A percentile compares a stretch with the other conserved stretches of the same genome.
These are phyloP conservation scores for Tylopilus subfusipes DNA, from an alignment of 768 basidiomycete species.

Conservation along the genomic window DNA sequence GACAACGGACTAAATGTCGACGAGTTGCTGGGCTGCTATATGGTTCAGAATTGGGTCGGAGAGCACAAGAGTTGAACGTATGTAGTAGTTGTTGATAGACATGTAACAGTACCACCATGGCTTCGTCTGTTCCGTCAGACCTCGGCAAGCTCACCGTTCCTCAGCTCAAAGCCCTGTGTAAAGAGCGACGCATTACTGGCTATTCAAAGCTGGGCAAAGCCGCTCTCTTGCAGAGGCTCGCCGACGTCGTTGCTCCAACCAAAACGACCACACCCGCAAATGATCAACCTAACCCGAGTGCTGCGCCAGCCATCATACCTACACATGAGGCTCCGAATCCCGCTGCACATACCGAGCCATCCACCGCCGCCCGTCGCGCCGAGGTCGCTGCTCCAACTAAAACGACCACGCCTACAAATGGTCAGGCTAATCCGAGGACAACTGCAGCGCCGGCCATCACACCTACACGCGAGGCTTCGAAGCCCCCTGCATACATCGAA, in stretches of 20 bases:
- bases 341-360: neutral
- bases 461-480: neutral
- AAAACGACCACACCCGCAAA: neutral
- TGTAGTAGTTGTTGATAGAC: neutral
- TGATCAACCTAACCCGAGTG: neutral
- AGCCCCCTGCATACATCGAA: neutral
- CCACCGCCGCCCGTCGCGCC: neutral
- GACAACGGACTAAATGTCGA: conserved; percentile 11
- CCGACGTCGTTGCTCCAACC: neutral
- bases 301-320: neutral
- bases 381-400: neutral
- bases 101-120: conserved; percentile 5
- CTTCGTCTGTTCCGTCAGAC: conserved; percentile 8
- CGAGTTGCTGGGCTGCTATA: conserved; percentile 18
- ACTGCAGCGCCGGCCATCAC: neutral
- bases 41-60: conserved; percentile 14
- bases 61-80: conserved; percentile 4
- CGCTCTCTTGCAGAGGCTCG: conserved; percentile 50
- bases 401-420: neutral
- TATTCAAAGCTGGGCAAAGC: conserved; percentile 68
- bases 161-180: conserved; percentile 66
- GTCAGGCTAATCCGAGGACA: neutral
- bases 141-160: conserved; percentile 49
- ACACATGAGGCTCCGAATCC: neutral
- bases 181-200: conserved; percentile 54